phyloP scores from a whole-genome alignment of 257 asterid species.

The Plantago elongata region DNA sequence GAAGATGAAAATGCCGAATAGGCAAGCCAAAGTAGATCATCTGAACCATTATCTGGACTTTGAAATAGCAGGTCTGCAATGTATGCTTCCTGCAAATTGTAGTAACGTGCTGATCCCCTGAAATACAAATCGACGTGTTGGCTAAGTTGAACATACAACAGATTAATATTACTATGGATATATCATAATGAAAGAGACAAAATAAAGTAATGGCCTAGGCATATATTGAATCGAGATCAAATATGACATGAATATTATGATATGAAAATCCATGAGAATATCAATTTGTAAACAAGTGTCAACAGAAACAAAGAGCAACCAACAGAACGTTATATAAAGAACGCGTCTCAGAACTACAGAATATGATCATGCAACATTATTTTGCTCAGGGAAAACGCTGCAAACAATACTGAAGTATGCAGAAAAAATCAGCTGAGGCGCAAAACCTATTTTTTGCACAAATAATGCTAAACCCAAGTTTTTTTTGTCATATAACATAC shows the following conservation, averaged over 20 bases:
- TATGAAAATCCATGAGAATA: slow-evolving; percentile 12
- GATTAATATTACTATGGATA: slow-evolving; percentile 5
- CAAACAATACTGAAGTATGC: too few species aligned
- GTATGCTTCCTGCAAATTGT: slow-evolving; percentile 61
- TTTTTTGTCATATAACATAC: too few species aligned
- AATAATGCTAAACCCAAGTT: too few species aligned
- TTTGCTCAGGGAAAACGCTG: not conserved
- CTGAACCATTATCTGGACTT: slow-evolving; percentile 68
- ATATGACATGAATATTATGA: not conserved
- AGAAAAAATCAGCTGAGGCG: too few species aligned
- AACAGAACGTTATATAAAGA: not conserved
- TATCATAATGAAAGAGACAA: slow-evolving; percentile 4
- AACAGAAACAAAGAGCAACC: slow-evolving; percentile 8
- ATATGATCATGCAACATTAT: not conserved
- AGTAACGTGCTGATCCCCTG: slow-evolving; percentile 67
- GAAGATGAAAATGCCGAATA: slow-evolving; percentile 62
- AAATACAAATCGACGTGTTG: slow-evolving; percentile 27
- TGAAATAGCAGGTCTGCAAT: slow-evolving; percentile 81
- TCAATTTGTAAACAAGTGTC: slow-evolving; percentile 11
- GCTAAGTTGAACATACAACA: slow-evolving; percentile 17
- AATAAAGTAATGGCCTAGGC: slow-evolving; percentile 4
- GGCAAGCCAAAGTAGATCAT: slow-evolving; percentile 92
- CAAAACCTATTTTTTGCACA: too few species aligned
- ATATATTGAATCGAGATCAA: slow-evolving; percentile 5
- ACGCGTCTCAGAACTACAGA: slow-evolving; percentile 4